phyloP scores from a whole-genome alignment of 805 yeast species.

The Saturnispora ahearnii region DNA sequence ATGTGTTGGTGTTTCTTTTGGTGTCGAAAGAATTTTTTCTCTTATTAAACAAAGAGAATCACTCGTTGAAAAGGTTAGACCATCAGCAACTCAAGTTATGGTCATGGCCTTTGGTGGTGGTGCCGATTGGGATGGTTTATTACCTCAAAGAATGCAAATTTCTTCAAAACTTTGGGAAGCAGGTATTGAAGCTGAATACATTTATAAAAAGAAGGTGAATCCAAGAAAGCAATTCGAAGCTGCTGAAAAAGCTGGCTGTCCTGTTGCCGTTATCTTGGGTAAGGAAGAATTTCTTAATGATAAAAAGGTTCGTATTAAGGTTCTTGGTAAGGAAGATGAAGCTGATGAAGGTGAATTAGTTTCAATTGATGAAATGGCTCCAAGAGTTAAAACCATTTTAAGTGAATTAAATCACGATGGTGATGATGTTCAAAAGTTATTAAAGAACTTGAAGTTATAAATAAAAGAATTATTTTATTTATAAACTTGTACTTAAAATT shows the following conservation, averaged over 20 bases:
- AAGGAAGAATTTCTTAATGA: conserved; percentile 75
- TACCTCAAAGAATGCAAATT: conserved; percentile 83
- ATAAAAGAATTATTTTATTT: background rate
- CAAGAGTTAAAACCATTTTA: conserved; percentile 34
- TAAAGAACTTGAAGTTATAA: conserved; percentile 25
- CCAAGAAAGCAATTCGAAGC: conserved; percentile 96
- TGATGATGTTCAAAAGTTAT: conserved; percentile 52
- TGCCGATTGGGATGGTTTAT: conserved; percentile 87
- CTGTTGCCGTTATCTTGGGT: conserved; percentile 86
- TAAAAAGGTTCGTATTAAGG: conserved; percentile 79
- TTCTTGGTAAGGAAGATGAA: conserved; percentile 74
- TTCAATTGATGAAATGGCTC: conserved; percentile 49
- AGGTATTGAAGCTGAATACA: conserved; percentile 84
- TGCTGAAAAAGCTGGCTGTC: conserved; percentile 90
- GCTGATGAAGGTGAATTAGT: conserved; percentile 80
- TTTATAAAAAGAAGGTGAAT: conserved; percentile 89
- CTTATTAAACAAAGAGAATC: conserved; percentile 70
- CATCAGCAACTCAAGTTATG: conserved; percentile 85
- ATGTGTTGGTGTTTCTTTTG: conserved; percentile 95
- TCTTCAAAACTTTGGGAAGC: conserved; percentile 79
- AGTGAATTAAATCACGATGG: conserved; percentile 39
- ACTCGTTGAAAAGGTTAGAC: conserved; percentile 55
- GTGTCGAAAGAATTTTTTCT: conserved; percentile 92
- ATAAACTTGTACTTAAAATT: background rate
- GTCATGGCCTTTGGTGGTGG: conserved; percentile 99